phyloP scores from a whole-genome alignment of 805 yeast genomes.

The Ogataea haglerorum region DNA sequence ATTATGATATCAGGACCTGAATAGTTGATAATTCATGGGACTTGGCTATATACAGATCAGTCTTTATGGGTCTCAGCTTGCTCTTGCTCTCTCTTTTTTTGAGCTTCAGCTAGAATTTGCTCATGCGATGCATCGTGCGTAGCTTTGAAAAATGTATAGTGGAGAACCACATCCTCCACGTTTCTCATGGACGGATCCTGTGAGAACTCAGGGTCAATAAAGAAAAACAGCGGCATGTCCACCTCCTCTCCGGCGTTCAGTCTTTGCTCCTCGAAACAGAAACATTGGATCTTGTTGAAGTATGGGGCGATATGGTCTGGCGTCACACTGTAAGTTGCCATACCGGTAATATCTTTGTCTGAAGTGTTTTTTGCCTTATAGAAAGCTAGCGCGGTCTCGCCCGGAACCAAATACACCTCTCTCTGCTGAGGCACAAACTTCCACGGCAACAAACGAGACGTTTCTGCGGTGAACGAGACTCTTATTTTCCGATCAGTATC shows the following conservation, averaged over 20 bases:
- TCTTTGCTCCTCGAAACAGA: conserved; percentile 96
- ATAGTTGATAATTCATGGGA: conserved; percentile 11
- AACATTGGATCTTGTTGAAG: conserved; percentile 95
- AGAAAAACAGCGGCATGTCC: conserved; percentile 98
- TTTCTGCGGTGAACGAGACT: conserved; percentile 88
- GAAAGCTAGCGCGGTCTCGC: conserved; percentile 96
- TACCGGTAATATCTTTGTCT: conserved; percentile 89
- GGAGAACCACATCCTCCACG: conserved; percentile 83
- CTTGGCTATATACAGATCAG: conserved; percentile 1
- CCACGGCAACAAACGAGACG: conserved; percentile 91
- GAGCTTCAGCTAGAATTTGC: conserved; percentile 25
- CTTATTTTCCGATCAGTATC: conserved; percentile 78
- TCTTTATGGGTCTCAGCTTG: not conserved
- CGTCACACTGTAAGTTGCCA: conserved; percentile 96
- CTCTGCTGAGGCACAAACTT: conserved; percentile 90
- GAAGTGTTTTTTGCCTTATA: conserved; percentile 87
- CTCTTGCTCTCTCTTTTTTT: conserved; percentile 7
- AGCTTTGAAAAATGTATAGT: conserved; percentile 86
- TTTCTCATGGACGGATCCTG: conserved; percentile 90
- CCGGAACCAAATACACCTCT: conserved; percentile 90
- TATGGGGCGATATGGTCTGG: conserved; percentile 97
- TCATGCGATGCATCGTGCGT: conserved; percentile 31
- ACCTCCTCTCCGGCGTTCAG: conserved; percentile 94
- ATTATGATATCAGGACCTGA: conserved; percentile 80
- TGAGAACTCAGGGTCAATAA: conserved; percentile 93